A percentile compares a stretch with the other conserved stretches of the same genome.
Evolutionary conservation across 2,329 filamentous ascomycete species (phyloP).

Genomic region (Herpotrichia juniperi): DNA sequence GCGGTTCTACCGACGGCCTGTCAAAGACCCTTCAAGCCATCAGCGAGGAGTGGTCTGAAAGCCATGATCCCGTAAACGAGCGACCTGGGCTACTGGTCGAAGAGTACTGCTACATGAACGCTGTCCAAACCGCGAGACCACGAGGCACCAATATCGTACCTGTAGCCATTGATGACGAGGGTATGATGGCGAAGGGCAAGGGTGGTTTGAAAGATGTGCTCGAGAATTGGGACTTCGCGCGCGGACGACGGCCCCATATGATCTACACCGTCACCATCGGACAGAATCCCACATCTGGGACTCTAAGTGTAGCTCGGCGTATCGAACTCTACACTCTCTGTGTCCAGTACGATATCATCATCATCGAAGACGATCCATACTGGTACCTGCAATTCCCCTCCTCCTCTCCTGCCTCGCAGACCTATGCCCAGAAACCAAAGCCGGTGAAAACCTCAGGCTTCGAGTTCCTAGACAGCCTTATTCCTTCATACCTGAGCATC

Average conservation of each 20-base stretch:
- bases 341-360: slow-evolving; percentile 84
- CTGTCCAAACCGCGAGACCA: slow-evolving; percentile 70
- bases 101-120: slow-evolving; percentile 80
- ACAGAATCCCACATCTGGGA: slow-evolving; percentile 84
- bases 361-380: slow-evolving; percentile 93
- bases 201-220: slow-evolving; percentile 80
- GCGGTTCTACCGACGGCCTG: slow-evolving; percentile 86
- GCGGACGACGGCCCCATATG: slow-evolving; percentile 78
- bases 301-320: slow-evolving; percentile 74
- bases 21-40: slow-evolving; percentile 78
- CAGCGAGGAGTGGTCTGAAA: slow-evolving; percentile 75
- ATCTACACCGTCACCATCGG: slow-evolving; percentile 93
- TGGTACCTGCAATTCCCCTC: slow-evolving; percentile 93
- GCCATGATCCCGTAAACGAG: slow-evolving; percentile 69
- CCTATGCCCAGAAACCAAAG: slow-evolving; percentile 32
- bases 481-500: slow-evolving; percentile 80
- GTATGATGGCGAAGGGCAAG: slow-evolving; percentile 76
- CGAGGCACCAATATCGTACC: slow-evolving; percentile 75
- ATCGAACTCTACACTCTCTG: slow-evolving; percentile 82
- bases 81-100: slow-evolving; percentile 82
- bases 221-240: slow-evolving; percentile 77
- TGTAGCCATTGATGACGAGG: slow-evolving; percentile 77
- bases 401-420: slow-evolving; percentile 62
- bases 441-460: slow-evolving; percentile 67
- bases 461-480: slow-evolving; percentile 80